A percentile compares a stretch with the other conserved stretches of the same genome.
phyloP scores from a whole-genome alignment of 78 protist species.

The Chrysochromulina tobinii region DNA sequence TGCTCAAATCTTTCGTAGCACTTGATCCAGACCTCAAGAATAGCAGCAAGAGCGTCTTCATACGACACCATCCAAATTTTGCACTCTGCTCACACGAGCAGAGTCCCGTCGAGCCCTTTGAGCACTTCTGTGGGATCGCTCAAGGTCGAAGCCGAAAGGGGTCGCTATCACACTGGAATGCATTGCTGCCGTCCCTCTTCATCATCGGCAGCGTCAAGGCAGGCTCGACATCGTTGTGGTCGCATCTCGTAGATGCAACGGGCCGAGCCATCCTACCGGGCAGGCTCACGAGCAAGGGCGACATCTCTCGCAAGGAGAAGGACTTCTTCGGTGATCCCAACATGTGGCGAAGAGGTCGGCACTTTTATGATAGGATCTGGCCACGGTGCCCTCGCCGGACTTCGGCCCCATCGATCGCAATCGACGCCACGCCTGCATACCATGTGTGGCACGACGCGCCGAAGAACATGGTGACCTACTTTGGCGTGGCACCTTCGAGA shows the following conservation, averaged over 20 bases:
- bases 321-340: neutral
- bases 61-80: too few species aligned
- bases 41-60: too few species aligned
- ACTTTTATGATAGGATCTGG: neutral
- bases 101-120: too few species aligned
- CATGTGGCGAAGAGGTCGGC: neutral
- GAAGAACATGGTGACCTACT: neutral
- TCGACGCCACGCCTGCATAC: slow-evolving; percentile 23
- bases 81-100: too few species aligned
- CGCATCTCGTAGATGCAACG: neutral
- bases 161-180: too few species aligned
- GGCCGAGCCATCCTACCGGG: neutral
- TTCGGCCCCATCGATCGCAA: neutral
- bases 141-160: too few species aligned
- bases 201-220: neutral
- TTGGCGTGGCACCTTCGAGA: neutral
- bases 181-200: neutral
- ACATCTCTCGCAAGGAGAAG: neutral
- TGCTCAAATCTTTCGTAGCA: too few species aligned
- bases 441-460: slow-evolving; percentile 19
- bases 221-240: neutral
- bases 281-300: neutral
- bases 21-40: too few species aligned
- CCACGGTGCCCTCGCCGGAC: neutral
- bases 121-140: too few species aligned